phyloP scores from a whole-genome alignment of 805 yeast genomes.

The Torulaspora franciscae region DNA sequence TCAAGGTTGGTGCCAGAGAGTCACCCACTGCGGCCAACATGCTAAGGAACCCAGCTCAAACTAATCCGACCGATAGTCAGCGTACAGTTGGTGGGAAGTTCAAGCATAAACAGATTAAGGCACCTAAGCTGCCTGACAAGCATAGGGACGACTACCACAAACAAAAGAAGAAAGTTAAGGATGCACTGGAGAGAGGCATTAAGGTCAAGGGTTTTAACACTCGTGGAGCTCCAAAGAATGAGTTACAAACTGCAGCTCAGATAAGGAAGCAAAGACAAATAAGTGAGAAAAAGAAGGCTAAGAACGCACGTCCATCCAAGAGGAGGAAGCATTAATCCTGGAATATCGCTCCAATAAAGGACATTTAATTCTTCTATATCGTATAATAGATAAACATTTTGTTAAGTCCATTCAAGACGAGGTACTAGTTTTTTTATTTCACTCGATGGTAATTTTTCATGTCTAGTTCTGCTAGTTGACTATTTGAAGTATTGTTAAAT shows the following conservation, averaged over 20 bases:
- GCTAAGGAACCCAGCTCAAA: constrained; percentile 32
- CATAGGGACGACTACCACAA: constrained; percentile 77
- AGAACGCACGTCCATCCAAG: constrained; percentile 75
- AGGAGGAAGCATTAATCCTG: constrained; percentile 27
- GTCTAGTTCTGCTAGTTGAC: background rate
- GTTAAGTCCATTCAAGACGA: too few species aligned
- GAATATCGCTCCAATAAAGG: background rate
- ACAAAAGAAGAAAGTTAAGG: constrained; percentile 76
- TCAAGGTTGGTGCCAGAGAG: constrained; percentile 54
- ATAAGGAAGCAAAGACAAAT: constrained; percentile 70
- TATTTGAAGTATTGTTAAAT: background rate
- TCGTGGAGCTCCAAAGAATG: constrained; percentile 39
- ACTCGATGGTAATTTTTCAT: background rate
- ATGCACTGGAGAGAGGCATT: constrained; percentile 72
- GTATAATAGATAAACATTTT: constrained; percentile 1
- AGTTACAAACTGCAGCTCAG: constrained; percentile 62
- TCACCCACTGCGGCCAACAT: constrained; percentile 34
- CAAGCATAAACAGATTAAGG: constrained; percentile 66
- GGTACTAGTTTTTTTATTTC: background rate
- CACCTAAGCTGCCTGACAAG: constrained; percentile 90
- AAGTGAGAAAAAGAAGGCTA: constrained; percentile 69
- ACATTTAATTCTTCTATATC: background rate
- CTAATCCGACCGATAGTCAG: constrained; percentile 26
- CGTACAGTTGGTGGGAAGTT: constrained; percentile 44
- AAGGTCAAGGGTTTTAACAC: constrained; percentile 60